phyloP scores from a whole-genome alignment of 495 filamentous ascomycete species.

The Neurospora sublineolata region DNA sequence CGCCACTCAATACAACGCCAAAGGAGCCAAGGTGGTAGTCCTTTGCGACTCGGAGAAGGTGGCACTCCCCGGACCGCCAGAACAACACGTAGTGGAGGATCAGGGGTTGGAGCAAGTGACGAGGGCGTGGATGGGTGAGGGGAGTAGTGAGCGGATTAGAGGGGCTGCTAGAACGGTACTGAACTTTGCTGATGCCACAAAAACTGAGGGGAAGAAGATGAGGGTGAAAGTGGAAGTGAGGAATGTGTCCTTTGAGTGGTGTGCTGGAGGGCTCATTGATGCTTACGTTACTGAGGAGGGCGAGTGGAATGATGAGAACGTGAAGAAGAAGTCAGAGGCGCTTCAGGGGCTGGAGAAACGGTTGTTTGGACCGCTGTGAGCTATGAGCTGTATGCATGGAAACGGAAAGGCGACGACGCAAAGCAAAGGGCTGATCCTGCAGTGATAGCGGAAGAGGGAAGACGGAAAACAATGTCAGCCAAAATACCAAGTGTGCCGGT shows the following conservation, averaged over 20 bases:
- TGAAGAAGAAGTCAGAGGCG: slow-evolving; percentile 16
- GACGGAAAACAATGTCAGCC: neutral
- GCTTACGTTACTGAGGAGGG: slow-evolving; percentile 45
- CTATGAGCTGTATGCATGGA: slow-evolving; percentile 11
- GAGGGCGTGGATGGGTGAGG: slow-evolving; percentile 29
- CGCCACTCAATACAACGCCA: slow-evolving; percentile 31
- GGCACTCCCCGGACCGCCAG: slow-evolving; percentile 25
- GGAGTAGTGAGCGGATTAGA: slow-evolving; percentile 12
- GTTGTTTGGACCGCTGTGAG: slow-evolving; percentile 24
- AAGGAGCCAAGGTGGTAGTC: slow-evolving; percentile 34
- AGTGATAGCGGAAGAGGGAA: neutral
- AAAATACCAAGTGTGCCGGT: neutral
- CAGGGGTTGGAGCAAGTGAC: slow-evolving; percentile 38
- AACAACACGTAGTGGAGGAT: slow-evolving; percentile 34
- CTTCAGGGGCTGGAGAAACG: slow-evolving; percentile 17
- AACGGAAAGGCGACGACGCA: neutral
- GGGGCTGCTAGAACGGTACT: slow-evolving; percentile 3
- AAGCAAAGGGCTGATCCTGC: neutral
- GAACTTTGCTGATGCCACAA: neutral
- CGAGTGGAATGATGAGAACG: slow-evolving; percentile 21
- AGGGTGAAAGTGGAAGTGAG: slow-evolving; percentile 29
- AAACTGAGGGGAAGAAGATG: neutral
- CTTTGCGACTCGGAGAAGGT: slow-evolving; percentile 52
- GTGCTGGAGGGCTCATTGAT: slow-evolving; percentile 41
- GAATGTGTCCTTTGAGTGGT: slow-evolving; percentile 60